phyloP scores from a whole-genome alignment of 441 rosid genomes.

The Iberis amara region DNA sequence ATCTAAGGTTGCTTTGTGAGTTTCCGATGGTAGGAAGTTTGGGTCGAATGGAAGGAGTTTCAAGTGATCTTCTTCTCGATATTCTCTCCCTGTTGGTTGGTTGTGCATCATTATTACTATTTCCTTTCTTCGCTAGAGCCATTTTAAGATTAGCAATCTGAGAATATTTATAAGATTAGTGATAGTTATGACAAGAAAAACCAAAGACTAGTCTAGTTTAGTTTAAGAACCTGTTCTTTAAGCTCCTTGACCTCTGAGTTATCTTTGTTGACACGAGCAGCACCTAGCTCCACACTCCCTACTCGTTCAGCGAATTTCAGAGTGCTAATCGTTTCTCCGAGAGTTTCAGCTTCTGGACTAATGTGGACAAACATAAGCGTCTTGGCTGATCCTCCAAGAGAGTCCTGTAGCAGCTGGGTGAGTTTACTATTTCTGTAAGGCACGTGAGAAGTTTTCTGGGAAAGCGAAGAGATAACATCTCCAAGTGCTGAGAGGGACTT shows the following conservation, averaged over 20 bases:
- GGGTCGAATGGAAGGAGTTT: slow-evolving; percentile 42
- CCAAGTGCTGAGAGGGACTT: slow-evolving; percentile 73
- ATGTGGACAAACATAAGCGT: slow-evolving; percentile 73
- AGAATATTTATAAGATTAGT: background rate
- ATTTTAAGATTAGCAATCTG: slow-evolving; percentile 58
- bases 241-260: slow-evolving; percentile 58
- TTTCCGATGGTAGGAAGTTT: slow-evolving; percentile 39
- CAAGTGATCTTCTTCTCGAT: slow-evolving; percentile 33
- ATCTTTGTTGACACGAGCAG: slow-evolving; percentile 66
- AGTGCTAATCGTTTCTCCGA: slow-evolving; percentile 61
- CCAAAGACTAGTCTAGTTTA: no score
- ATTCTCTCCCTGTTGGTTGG: slow-evolving; percentile 40
- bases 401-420: slow-evolving; percentile 66
- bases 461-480: slow-evolving; percentile 62
- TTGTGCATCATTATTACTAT: slow-evolving; percentile 34
- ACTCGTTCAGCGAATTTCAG: slow-evolving; percentile 76
- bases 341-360: slow-evolving; percentile 57
- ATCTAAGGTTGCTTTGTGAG: slow-evolving; percentile 27
- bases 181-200: background rate
- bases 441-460: slow-evolving; percentile 57
- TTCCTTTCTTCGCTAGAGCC: slow-evolving; percentile 52
- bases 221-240: slow-evolving; percentile 74
- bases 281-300: slow-evolving; percentile 63
- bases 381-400: slow-evolving; percentile 79
- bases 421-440: slow-evolving; percentile 74